A percentile compares a stretch with the other conserved stretches of the same genome.
These are phyloP conservation scores for Sicyos baderoa DNA, from an alignment of 306 rosid genomes.

Conservation along the genomic window DNA sequence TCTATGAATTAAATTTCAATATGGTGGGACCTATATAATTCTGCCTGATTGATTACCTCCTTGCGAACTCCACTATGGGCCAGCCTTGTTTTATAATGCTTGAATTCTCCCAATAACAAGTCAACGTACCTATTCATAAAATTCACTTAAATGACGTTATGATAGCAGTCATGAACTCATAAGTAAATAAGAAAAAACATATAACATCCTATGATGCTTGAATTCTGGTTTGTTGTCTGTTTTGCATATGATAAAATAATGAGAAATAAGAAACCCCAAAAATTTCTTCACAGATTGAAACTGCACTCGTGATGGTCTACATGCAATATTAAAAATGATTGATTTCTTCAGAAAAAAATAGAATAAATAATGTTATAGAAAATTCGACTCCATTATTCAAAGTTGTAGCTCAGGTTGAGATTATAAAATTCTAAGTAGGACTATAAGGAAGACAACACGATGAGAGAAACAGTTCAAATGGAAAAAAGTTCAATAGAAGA, in stretches of 20 bases:
- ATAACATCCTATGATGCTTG: background rate
- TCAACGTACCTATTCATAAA: conserved; percentile 71
- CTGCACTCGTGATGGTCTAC: background rate
- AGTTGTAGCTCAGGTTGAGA: background rate
- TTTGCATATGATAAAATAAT: conserved; percentile 5
- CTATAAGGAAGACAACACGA: background rate
- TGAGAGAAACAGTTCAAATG: conserved; percentile 6
- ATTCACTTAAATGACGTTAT: conserved; percentile 28
- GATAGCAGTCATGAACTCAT: conserved; percentile 9
- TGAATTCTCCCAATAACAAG: conserved; percentile 91
- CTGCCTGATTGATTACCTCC: conserved; percentile 52
- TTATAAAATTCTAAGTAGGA: background rate
- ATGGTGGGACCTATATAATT: background rate
- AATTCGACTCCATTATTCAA: background rate
- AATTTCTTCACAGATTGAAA: background rate
- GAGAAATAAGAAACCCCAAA: background rate
- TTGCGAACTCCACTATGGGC: conserved; percentile 78
- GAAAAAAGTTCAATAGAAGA: background rate
- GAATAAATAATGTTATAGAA: background rate
- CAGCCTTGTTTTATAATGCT: conserved; percentile 93
- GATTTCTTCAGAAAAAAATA: background rate
- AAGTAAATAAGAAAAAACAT: background rate
- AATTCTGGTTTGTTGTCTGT: background rate
- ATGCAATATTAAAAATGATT: background rate
- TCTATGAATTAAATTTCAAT: background rate